Evolutionary conservation across 495 filamentous ascomycete genomes (phyloP), one percentile per base, ranked within the genome.

Genomic region (Daldinia bambusicola): DNA sequence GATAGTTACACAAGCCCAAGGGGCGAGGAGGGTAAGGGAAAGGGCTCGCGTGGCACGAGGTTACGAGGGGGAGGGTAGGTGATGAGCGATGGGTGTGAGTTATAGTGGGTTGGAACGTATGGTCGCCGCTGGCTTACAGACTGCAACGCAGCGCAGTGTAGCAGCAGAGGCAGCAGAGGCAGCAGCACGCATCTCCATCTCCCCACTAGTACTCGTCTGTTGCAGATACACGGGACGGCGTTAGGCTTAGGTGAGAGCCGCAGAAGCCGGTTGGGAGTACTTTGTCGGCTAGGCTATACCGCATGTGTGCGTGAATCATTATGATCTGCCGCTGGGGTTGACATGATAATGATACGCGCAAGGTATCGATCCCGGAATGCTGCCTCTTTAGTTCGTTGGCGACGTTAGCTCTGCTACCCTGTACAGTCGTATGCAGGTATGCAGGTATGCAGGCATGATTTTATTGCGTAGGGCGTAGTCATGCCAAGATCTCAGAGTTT

Each of bases 211-310:
- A 36, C 2, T 36, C 6, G 34, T 36, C 9, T 9, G 43, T 20
- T 10, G 43, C 5, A 48, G 18, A 18, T 13, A 13, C 43, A 48
- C 43, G 18, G 8, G 43, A 22, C 3, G 7, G 18, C 6, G 41
- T 22, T 22, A 22, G 43, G 43, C 67, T 70, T 71, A 71, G 69
- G 69, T 71, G 69, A 67, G 63, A 65, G 56, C 55, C 55, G 48
- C 53, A 45, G 55, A 30, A 55, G 60, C 62, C 62, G 67, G 48
- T 65, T 61, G 57, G 57, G 30, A 62, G 50, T 32, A 36, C 18
- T 12, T 56, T 16, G n/a, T 56, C 31, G 43, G 20, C 6, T 3
- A 26, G 37, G 50, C 50, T 53, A 53, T 53, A 53, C 50, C 50
- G 13, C 50, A 53, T 32, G 26, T 14, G 22, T 53, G 50, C 26